A percentile compares a stretch with the other conserved stretches of the same genome.
Conservation (phyloP, 257 asterid genomes). For the Penstemon davidsonii region DNA sequence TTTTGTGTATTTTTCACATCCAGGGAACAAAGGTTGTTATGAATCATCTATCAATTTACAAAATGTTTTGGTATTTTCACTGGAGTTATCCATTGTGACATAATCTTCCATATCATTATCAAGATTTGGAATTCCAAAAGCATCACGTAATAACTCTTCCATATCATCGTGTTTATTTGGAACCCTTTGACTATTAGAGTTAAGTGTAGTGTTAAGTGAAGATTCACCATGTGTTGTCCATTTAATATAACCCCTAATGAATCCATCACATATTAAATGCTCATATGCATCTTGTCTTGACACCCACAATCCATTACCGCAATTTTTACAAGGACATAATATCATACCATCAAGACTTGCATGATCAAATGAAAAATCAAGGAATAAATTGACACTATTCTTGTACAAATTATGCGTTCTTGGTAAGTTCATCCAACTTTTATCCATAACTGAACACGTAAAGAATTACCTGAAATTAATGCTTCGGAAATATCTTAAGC, state of each 20-base stretch:
- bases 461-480: too few species aligned
- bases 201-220: background rate
- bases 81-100: too few species aligned
- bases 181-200: background rate
- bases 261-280: slow-evolving; percentile 15
- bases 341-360: background rate
- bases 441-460: too few species aligned
- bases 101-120: too few species aligned
- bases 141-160: slow-evolving; percentile 3
- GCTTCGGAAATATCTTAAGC: too few species aligned
- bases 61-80: too few species aligned
- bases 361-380: slow-evolving; percentile 7
- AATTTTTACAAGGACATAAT: slow-evolving; percentile 7
- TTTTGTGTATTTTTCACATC: too few species aligned
- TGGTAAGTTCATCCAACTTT: too few species aligned
- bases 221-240: background rate
- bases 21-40: too few species aligned
- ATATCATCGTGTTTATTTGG: background rate
- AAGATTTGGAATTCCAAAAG: background rate
- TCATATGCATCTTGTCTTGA: background rate
- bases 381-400: background rate
- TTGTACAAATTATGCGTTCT: background rate
- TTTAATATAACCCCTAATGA: slow-evolving; percentile 9
- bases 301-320: background rate
- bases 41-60: too few species aligned